Percentiles rank a stretch among this genome's conserved stretches.
Evolutionary conservation across 73 alveolate species (phyloP).

Genomic region (Stentor roeselii): DNA sequence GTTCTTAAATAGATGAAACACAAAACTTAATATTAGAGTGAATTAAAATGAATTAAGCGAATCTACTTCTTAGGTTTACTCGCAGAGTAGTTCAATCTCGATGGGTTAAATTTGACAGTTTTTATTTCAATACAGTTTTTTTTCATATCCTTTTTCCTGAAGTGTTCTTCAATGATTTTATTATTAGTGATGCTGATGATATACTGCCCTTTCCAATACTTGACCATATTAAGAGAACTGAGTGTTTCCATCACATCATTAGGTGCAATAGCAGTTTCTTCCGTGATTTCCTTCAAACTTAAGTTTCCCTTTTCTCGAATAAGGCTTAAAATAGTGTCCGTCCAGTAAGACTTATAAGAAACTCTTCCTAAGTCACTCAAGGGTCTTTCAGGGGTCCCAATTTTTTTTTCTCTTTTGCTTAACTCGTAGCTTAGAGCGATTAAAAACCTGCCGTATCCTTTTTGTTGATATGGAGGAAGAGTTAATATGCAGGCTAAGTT

Average conservation of each 20-base stretch:
- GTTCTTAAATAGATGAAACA: too few species aligned
- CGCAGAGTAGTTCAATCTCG: too few species aligned
- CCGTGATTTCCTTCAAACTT: constrained; percentile 68
- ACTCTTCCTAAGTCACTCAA: constrained; percentile 85
- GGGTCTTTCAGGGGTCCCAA: constrained; percentile 94
- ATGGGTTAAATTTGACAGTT: constrained; percentile 16
- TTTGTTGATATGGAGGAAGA: constrained; percentile 82
- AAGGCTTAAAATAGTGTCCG: constrained; percentile 67
- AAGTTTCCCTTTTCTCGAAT: constrained; percentile 60
- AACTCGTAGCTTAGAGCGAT: constrained; percentile 73
- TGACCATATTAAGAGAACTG: constrained; percentile 61
- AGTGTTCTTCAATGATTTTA: constrained; percentile 72
- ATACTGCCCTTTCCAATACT: constrained; percentile 86
- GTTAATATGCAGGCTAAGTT: constrained; percentile 39
- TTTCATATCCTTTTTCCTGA: constrained; percentile 65
- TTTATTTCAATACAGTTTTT: constrained; percentile 21
- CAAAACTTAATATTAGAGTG: too few species aligned
- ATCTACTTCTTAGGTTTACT: too few species aligned
- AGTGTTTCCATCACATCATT: constrained; percentile 78
- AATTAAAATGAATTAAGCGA: too few species aligned
- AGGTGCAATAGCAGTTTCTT: constrained; percentile 63
- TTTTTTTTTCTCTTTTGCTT: constrained; percentile 62
- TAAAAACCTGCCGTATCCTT: constrained; percentile 91
- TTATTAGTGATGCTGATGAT: constrained; percentile 64
- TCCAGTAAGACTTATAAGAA: constrained; percentile 83